These are phyloP conservation scores for Fusarium luffae DNA, from an alignment of 2,329 filamentous ascomycete species.

Conservation along the genomic window DNA sequence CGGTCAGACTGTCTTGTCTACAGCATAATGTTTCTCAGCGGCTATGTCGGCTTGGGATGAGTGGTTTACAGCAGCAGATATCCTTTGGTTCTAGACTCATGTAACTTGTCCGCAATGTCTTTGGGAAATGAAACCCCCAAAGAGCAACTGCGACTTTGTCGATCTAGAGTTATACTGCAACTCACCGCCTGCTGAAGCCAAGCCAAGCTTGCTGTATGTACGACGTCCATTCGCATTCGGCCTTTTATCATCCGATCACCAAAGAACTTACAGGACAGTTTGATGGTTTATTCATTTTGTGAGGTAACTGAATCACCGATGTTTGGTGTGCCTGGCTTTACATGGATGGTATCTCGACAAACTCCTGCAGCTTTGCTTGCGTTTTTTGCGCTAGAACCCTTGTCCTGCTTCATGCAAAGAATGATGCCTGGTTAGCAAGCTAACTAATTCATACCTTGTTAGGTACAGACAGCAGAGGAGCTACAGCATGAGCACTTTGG, in stretches of 20 bases:
- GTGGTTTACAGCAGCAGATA: conserved; percentile 16
- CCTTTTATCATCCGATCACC: conserved; percentile 9
- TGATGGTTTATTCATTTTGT: conserved; percentile 40
- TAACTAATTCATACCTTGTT: conserved; percentile 1
- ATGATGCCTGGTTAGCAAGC: background rate
- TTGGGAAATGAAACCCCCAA: conserved; percentile 32
- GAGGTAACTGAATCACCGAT: conserved; percentile 38
- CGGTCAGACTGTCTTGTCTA: background rate
- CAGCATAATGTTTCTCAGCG: conserved; percentile 27
- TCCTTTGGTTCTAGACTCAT: conserved; percentile 30
- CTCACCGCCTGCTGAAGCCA: conserved; percentile 32
- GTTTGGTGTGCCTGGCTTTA: conserved; percentile 11
- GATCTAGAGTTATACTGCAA: conserved; percentile 20
- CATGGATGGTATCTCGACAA: conserved; percentile 18
- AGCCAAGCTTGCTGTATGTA: conserved; percentile 10
- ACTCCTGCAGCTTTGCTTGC: conserved; percentile 38
- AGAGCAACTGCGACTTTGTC: conserved; percentile 24
- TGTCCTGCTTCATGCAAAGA: conserved; percentile 31
- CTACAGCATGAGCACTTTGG: conserved; percentile 20
- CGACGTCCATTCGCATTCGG: background rate
- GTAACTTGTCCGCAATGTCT: conserved; percentile 3
- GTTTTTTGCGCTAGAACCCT: conserved; percentile 36
- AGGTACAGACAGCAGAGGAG: conserved; percentile 17
- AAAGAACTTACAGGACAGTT: background rate
- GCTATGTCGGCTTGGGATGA: conserved; percentile 36